phyloP scores from a whole-genome alignment of 139 green algal genomes.

The Volvox africanus region DNA sequence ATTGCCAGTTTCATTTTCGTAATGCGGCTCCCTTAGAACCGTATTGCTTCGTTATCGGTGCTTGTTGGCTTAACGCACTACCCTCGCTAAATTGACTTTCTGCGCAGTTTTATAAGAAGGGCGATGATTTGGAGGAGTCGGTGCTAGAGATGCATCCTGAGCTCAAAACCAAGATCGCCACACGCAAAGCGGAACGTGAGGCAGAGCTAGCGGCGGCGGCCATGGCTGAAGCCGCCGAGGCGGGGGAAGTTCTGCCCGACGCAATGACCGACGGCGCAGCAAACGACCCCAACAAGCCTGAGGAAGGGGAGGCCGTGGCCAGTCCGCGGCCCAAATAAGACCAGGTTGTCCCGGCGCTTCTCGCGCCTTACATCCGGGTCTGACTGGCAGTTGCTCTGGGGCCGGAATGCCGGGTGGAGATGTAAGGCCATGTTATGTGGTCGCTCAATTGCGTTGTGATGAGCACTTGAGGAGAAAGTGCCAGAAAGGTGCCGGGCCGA shows the following conservation, averaged over 20 bases:
- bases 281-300: not conserved
- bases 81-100: no score
- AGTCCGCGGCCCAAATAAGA: not conserved
- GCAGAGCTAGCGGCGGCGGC: constrained; percentile 29
- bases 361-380: no score
- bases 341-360: not conserved
- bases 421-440: no score
- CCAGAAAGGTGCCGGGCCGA: no score
- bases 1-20: no score
- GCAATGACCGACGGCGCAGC: not conserved
- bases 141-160: constrained; percentile 33
- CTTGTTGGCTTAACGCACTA: no score
- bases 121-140: constrained; percentile 35
- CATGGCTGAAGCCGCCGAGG: constrained; percentile 20
- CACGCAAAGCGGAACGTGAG: not conserved
- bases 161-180: constrained; percentile 17
- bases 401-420: no score
- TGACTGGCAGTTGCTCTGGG: no score
- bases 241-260: constrained; percentile 9
- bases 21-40: no score
- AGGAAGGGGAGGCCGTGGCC: constrained; percentile 16
- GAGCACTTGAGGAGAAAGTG: no score
- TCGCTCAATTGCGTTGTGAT: no score
- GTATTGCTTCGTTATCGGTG: no score
- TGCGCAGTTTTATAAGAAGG: constrained; percentile 33